Base-by-base conservation (phyloP, 345 rosid species). In the Syzygium aromaticum region DNA sequence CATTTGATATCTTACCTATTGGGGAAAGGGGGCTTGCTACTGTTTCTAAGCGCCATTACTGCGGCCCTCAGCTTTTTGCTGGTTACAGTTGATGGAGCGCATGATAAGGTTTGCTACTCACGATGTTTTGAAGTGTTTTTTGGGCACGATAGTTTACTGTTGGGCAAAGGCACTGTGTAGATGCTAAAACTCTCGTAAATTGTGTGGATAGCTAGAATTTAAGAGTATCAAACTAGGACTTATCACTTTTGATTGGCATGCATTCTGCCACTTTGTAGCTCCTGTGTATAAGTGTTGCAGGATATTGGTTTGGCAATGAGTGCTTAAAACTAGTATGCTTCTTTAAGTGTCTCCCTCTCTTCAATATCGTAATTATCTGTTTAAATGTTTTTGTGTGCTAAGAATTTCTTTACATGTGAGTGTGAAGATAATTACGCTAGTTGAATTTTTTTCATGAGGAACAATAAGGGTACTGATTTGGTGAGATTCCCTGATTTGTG, bases 21-120 rank as follows among this genome's bases (percentile, higher is more conserved):
- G 56, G 92, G 93, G 84, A 96, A 93, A 86, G 97, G 95, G 77
- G 95, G 93, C 30, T 94, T 94, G 96, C 91, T 94, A 86, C 87
- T 95, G 92, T 94, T 94, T 83, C 30, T 92, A 84, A 93, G 93
- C 59, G 78, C 91, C 89, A 84, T 90, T 84, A 54, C 91, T 22
- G 91, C 86, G 51, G 92, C 90, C 3, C 17, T 88, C 87, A 89
- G 89, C 87, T 85, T 93, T 89, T 86, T 96, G 85, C 94, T 95
- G 86, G 86, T 92, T 73, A 92, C 95, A 51, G 86, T 92, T 82
- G 99, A 94, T 85, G 96, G 95, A 38, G 94, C 96, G 89, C 96
- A 93, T 91, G 98, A 94, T 87, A 95, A 96, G 98, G 99, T 96
- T 54, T 85, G 86, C 64, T 27, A 80, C 11, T 52, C 23, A 43